Conservation (phyloP, 257 asterid species). For the Nicotiana tabacum region DNA sequence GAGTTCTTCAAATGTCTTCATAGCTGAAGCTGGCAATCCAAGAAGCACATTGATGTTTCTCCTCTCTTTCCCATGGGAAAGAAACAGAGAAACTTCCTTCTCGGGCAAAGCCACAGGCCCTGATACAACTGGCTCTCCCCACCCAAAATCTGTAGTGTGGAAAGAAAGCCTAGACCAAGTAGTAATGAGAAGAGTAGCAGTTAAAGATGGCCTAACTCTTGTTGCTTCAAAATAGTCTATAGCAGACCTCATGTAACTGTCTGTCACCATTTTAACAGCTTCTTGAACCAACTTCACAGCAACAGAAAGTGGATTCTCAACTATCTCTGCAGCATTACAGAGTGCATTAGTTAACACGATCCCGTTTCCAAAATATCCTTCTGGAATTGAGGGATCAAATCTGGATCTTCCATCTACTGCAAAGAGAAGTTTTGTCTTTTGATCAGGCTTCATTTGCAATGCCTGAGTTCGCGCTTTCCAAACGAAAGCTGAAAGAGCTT, state of each 20-base stretch:
- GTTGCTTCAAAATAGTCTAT: conserved; percentile 76
- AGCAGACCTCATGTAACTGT: conserved; percentile 73
- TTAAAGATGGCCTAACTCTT: conserved; percentile 68
- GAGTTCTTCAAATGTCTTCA: conserved; percentile 66
- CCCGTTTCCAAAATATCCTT: conserved; percentile 75
- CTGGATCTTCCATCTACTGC: conserved; percentile 79
- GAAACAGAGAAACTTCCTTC: conserved; percentile 76
- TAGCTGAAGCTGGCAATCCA: conserved; percentile 84
- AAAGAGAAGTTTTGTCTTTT: conserved; percentile 69
- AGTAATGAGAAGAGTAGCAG: conserved; percentile 69
- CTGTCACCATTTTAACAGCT: conserved; percentile 62
- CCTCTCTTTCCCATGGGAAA: conserved; percentile 73
- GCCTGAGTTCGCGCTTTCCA: conserved; percentile 76
- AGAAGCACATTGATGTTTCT: conserved; percentile 72
- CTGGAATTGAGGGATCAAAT: conserved; percentile 67
- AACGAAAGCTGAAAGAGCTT: conserved; percentile 74
- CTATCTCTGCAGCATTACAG: conserved; percentile 52
- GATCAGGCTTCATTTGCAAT: conserved; percentile 56
- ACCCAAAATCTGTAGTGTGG: conserved; percentile 80
- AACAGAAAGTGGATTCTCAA: conserved; percentile 46
- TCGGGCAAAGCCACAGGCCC: conserved; percentile 81
- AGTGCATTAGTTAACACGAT: conserved; percentile 69
- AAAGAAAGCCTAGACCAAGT: conserved; percentile 81
- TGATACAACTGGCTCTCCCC: conserved; percentile 74
- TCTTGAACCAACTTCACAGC: conserved; percentile 58